These are phyloP conservation scores for Corymbia citriodora DNA, from an alignment of 441 rosid genomes.

Conservation along the genomic window DNA sequence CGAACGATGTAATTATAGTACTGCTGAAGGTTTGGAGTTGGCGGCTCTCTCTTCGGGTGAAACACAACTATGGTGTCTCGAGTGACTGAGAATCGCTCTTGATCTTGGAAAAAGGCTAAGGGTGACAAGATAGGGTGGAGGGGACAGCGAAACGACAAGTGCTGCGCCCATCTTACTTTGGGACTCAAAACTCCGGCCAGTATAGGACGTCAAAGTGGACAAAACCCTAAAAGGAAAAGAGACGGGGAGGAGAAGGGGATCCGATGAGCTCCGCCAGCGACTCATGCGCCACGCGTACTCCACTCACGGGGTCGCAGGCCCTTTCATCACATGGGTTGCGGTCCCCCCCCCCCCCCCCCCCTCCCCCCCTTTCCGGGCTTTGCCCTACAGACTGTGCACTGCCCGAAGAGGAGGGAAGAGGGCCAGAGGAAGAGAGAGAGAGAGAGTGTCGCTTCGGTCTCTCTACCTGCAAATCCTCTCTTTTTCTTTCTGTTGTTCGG, in stretches of 20 bases:
- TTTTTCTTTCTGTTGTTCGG: neutral
- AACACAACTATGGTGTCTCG: neutral
- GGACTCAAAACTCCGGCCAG: neutral
- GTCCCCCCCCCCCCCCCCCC: neutral
- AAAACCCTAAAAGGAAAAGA: neutral
- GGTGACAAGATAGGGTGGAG: neutral
- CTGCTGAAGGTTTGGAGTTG: neutral
- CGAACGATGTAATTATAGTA: neutral
- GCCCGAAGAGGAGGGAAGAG: neutral
- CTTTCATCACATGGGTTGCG: neutral
- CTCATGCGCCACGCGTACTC: neutral
- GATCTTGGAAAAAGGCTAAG: neutral
- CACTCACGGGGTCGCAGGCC: neutral
- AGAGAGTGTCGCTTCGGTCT: neutral
- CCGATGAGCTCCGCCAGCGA: neutral
- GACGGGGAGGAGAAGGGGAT: neutral
- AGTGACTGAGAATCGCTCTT: neutral
- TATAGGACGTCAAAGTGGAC: neutral
- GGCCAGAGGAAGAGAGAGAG: neutral
- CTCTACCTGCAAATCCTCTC: neutral
- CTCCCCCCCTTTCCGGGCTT: neutral
- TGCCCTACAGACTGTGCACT: neutral
- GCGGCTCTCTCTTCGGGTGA: neutral
- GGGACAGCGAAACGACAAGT: neutral
- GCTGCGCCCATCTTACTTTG: neutral